Base-by-base conservation (phyloP, 2,329 filamentous ascomycete species). In the Neopestalotiopsis sp. region DNA sequence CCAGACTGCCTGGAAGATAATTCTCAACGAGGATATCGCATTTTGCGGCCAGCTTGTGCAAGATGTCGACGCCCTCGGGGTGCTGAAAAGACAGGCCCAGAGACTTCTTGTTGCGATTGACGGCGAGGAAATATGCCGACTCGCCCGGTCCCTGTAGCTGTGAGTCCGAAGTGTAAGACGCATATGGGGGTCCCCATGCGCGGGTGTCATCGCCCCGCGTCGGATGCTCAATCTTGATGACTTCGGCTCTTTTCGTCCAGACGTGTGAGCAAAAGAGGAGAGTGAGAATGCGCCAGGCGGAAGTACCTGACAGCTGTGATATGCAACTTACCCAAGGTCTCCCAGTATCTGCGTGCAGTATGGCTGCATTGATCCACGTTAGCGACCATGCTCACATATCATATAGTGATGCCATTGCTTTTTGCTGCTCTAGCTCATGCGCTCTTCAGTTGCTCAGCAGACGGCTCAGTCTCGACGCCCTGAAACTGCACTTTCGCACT, bases 41-140 rank as follows among this genome's bases (percentile, higher is more conserved):
- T 77, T 94, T 90, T 70, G 91, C 90, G 1, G 90, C 94, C 0
- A 99, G 88, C 74, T 91, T 90, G 81, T 98, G 95, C 4, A 99
- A 85, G 68, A 99, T 94, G 13, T 93, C 89, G 30, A 97, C 91
- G 7, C 96, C 96, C 1, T 91, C 88, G 34, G 90, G 87, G 75
- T 97, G 90, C 74, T 96, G 93, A 77, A 99, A 99, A 0, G 95
- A 98, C 1, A 99, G 85, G 0, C 90, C 96, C 1, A 99, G 81
- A 0, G 95, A 98, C 79, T 96, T 97, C 79, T 99, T 99, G 83
- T 99, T 99, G 65, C 96, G 93, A 78, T 98, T 98, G 17, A 98
- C 96, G 65, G 92, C 90, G 34, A 99, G 84, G 76, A 97, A 99
- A 79, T 99, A 99, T 10, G 96, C 96, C 71, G 94, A 96, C 80